phyloP scores from a whole-genome alignment of 202 grass and related monocot species.

The Musa balbisiana region DNA sequence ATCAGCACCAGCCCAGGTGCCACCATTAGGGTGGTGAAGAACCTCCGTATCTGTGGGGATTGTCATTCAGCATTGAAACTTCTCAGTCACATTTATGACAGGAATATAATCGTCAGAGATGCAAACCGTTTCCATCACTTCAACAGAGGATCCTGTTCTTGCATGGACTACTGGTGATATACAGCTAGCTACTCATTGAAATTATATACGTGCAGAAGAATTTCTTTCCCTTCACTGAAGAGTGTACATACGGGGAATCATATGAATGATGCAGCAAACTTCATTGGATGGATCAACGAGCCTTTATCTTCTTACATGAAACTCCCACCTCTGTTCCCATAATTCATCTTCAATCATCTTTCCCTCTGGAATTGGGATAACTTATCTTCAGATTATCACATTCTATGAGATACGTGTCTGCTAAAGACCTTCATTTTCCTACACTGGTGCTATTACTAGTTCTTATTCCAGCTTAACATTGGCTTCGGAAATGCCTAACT shows the following conservation, averaged over 20 bases:
- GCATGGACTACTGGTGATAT: constrained; percentile 68
- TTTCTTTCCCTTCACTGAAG: background rate
- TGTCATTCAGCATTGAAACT: constrained; percentile 75
- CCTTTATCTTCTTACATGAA: too few species aligned
- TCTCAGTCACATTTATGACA: constrained; percentile 68
- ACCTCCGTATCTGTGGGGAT: constrained; percentile 64
- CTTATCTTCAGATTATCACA: too few species aligned
- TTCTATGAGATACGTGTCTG: too few species aligned
- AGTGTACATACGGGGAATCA: background rate
- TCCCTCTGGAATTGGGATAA: too few species aligned
- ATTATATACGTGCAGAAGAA: background rate
- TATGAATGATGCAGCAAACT: background rate
- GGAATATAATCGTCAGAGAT: constrained; percentile 70
- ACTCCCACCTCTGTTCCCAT: too few species aligned
- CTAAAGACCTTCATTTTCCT: too few species aligned
- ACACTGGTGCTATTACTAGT: too few species aligned
- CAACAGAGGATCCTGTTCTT: constrained; percentile 70
- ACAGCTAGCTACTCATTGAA: constrained; percentile 1
- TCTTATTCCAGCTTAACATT: too few species aligned
- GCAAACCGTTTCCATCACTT: constrained; percentile 79
- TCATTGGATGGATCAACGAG: background rate
- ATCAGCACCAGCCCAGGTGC: constrained; percentile 46
- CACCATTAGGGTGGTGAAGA: constrained; percentile 66
- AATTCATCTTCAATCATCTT: too few species aligned
- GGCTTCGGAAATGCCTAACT: too few species aligned